phyloP scores from a whole-genome alignment of 2,329 filamentous ascomycete species.

The Balansia obtecta region DNA sequence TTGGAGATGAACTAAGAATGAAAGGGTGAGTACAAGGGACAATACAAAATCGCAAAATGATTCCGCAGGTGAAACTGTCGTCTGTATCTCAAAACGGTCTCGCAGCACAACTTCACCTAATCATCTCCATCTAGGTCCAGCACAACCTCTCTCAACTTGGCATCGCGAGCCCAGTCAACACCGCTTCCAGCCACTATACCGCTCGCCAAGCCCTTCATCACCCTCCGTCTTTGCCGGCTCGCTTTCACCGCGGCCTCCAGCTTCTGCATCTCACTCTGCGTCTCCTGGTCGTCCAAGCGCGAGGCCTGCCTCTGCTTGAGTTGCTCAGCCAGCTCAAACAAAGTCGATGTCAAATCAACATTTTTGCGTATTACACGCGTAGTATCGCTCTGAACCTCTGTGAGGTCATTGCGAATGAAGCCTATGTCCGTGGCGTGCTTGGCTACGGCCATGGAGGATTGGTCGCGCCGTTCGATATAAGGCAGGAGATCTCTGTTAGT shows the following conservation, averaged over 20 bases:
- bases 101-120: background rate
- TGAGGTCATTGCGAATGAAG: slow-evolving; percentile 38
- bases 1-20: too few species aligned
- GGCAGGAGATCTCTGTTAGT: slow-evolving; percentile 49
- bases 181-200: slow-evolving; percentile 72
- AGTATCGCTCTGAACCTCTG: slow-evolving; percentile 44
- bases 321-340: slow-evolving; percentile 51
- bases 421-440: slow-evolving; percentile 42
- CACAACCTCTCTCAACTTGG: slow-evolving; percentile 55
- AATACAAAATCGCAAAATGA: too few species aligned
- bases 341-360: slow-evolving; percentile 44
- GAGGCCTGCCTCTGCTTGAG: slow-evolving; percentile 39
- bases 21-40: too few species aligned
- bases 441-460: slow-evolving; percentile 50
- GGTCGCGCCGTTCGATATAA: slow-evolving; percentile 54
- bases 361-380: slow-evolving; percentile 47
- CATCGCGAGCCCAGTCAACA: slow-evolving; percentile 66
- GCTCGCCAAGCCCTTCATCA: slow-evolving; percentile 67
- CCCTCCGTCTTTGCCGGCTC: slow-evolving; percentile 56
- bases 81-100: too few species aligned
- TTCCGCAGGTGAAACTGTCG: too few species aligned
- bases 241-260: slow-evolving; percentile 47
- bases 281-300: slow-evolving; percentile 37
- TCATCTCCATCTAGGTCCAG: slow-evolving; percentile 44
- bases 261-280: slow-evolving; percentile 41